A percentile compares a stretch with the other conserved stretches of the same genome.
Conservation (phyloP, 306 rosid genomes). For the Prunus mume region DNA sequence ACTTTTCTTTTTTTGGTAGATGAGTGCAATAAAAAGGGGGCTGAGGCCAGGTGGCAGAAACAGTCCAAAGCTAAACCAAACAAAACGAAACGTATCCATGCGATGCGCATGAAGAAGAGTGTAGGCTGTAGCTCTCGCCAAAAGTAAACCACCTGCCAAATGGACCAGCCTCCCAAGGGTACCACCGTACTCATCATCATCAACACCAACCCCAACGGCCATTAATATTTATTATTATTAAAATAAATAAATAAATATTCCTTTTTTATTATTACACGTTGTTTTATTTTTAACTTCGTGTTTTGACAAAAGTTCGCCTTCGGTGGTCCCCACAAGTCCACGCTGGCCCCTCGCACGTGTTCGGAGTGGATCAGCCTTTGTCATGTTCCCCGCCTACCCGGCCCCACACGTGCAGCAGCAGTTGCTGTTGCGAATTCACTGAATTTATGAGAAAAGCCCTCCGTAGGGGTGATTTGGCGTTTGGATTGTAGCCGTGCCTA, state of each 20-base stretch:
- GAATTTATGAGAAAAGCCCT: not conserved
- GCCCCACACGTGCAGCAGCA: slow-evolving; percentile 45
- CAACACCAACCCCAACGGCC: not conserved
- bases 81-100: slow-evolving; percentile 18
- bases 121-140: not conserved
- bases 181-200: slow-evolving; percentile 13
- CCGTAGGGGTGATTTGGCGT: not conserved
- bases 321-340: slow-evolving; percentile 28
- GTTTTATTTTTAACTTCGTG: not conserved
- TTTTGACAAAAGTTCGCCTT: not conserved
- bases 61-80: not conserved
- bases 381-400: slow-evolving; percentile 31
- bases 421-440: not conserved
- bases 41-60: not conserved
- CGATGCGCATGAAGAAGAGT: slow-evolving; percentile 16
- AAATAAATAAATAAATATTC: not conserved
- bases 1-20: not conserved
- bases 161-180: slow-evolving; percentile 5
- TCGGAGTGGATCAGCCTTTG: slow-evolving; percentile 4
- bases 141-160: not conserved
- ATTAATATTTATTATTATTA: too few species aligned
- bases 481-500: slow-evolving; percentile 35
- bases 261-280: too few species aligned
- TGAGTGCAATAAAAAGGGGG: not conserved
- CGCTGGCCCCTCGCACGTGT: slow-evolving; percentile 63